Evolutionary conservation across 1,139 yeast genomes (phyloP).

Genomic region (Pichia sp.): DNA sequence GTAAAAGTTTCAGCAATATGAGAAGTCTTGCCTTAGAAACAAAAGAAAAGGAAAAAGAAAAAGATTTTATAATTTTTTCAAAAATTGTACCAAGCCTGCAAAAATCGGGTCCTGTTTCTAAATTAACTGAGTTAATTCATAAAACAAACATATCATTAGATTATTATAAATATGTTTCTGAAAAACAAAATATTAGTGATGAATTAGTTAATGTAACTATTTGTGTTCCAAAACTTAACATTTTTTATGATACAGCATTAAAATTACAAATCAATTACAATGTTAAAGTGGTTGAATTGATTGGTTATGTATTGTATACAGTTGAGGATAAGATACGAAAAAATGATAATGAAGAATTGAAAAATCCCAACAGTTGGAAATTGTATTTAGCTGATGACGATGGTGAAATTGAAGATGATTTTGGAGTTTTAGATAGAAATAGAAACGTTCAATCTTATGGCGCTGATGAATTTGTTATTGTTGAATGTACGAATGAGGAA

Average conservation of each 20-base stretch:
- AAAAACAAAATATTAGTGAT: constrained; percentile 23
- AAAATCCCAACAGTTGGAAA: constrained; percentile 59
- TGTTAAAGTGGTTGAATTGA: constrained; percentile 52
- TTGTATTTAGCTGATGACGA: constrained; percentile 72
- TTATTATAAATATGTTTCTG: constrained; percentile 46
- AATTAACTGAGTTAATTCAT: constrained; percentile 39
- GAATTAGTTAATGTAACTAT: constrained; percentile 21
- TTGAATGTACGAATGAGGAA: constrained; percentile 38
- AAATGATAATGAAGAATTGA: background rate
- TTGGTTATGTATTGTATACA: constrained; percentile 50
- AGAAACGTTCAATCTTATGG: constrained; percentile 53
- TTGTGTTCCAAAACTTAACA: constrained; percentile 32
- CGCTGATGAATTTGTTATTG: constrained; percentile 61
- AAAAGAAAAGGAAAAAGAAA: background rate
- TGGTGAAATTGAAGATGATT: constrained; percentile 69
- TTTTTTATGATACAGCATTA: constrained; percentile 22
- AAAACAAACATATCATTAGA: constrained; percentile 45
- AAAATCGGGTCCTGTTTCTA: constrained; percentile 15
- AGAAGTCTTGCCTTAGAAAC: background rate
- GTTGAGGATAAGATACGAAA: constrained; percentile 22
- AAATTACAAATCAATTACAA: constrained; percentile 31
- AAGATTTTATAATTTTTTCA: background rate
- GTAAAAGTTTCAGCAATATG: constrained; percentile 7
- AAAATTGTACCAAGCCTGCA: background rate
- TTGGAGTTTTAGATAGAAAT: constrained; percentile 60